Conservation (phyloP, 352 stramenopile species). For the Pythium utonaiense region DNA sequence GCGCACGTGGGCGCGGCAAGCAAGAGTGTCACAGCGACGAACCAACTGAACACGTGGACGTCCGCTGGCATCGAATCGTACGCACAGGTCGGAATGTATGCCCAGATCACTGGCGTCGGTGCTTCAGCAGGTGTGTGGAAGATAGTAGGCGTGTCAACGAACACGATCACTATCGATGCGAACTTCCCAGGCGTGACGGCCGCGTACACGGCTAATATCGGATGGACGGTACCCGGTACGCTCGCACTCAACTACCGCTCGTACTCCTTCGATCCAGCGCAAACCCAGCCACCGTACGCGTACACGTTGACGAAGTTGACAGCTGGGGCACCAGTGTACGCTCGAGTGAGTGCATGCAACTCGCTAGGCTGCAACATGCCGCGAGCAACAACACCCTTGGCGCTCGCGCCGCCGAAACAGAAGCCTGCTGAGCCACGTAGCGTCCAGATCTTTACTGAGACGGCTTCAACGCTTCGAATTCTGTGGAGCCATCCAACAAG, state of each 20-base stretch:
- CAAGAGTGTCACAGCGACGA: conserved; percentile 31
- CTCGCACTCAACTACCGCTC: conserved; percentile 55
- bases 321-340: conserved; percentile 79
- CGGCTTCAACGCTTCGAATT: conserved; percentile 74
- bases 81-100: conserved; percentile 50
- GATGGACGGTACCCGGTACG: conserved; percentile 63
- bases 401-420: conserved; percentile 78
- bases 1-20: conserved; percentile 37
- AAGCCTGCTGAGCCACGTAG: conserved; percentile 79
- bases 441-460: conserved; percentile 71
- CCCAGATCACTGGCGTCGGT: conserved; percentile 36
- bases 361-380: conserved; percentile 86
- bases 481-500: conserved; percentile 87
- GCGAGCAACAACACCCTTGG: conserved; percentile 65
- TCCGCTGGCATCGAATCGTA: conserved; percentile 32
- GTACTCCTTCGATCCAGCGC: conserved; percentile 23
- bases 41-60: conserved; percentile 33
- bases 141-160: conserved; percentile 37
- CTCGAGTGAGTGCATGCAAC: conserved; percentile 89
- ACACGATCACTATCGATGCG: conserved; percentile 51
- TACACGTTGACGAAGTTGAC: conserved; percentile 65
- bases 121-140: conserved; percentile 40
- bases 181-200: conserved; percentile 34
- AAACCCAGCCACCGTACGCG: conserved; percentile 23
- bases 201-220: conserved; percentile 40